Percentiles rank a stretch among this genome's conserved stretches.
phyloP scores from a whole-genome alignment of 345 rosid species.

The Erucastrum elatum region DNA sequence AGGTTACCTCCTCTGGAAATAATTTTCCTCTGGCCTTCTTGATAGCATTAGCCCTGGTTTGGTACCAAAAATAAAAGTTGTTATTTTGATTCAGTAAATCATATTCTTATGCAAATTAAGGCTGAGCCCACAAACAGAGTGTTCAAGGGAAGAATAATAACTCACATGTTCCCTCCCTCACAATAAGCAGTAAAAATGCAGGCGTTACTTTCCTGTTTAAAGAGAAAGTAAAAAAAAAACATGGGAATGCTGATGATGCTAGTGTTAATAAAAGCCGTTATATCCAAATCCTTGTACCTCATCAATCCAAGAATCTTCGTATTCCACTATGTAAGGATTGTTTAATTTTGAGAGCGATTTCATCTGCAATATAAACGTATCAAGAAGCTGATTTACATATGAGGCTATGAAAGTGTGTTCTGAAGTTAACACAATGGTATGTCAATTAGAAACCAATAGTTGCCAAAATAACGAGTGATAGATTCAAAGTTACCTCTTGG shows the following conservation, averaged over 20 bases:
- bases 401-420: not conserved
- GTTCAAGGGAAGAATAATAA: constrained; percentile 2
- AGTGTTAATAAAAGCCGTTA: not conserved
- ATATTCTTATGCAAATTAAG: not conserved
- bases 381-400: constrained; percentile 10
- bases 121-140: not conserved
- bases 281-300: constrained; percentile 50
- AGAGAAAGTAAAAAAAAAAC: constrained; percentile 7
- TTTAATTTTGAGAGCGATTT: constrained; percentile 68
- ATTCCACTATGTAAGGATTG: constrained; percentile 71
- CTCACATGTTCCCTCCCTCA: constrained; percentile 97
- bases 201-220: constrained; percentile 65
- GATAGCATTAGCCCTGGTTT: constrained; percentile 71
- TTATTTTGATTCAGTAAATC: not conserved
- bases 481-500: constrained; percentile 66
- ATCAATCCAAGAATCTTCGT: constrained; percentile 94
- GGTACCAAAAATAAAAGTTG: not conserved
- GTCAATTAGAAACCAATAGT: not conserved
- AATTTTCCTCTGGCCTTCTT: constrained; percentile 83
- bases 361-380: constrained; percentile 59
- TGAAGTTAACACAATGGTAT: not conserved
- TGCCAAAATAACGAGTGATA: not conserved
- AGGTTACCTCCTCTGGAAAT: constrained; percentile 81
- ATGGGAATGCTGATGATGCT: constrained; percentile 3
- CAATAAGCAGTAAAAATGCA: constrained; percentile 77